Conservation (phyloP, 2,329 filamentous ascomycete genomes). For the Hymenoscyphus repandus region DNA sequence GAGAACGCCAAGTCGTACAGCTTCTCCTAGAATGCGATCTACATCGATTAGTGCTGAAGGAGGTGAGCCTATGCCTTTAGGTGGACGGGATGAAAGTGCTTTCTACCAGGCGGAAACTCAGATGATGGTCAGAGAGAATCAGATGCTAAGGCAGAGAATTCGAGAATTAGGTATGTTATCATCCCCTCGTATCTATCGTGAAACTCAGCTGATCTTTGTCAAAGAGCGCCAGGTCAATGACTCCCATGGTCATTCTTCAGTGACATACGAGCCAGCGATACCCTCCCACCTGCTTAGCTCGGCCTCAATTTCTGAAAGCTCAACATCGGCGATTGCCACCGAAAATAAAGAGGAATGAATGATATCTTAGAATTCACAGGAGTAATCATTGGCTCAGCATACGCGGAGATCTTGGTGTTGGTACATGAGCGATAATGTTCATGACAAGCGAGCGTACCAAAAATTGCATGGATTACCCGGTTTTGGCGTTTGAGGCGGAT, state of each 20-base stretch:
- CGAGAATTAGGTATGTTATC: conserved; percentile 58
- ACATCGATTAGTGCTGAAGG: conserved; percentile 55
- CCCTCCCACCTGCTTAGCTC: conserved; percentile 28
- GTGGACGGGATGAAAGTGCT: conserved; percentile 66
- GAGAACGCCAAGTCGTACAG: conserved; percentile 51
- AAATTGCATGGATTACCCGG: no score
- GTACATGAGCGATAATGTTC: no score
- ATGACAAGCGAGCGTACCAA: no score
- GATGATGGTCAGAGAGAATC: conserved; percentile 71
- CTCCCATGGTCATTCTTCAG: conserved; percentile 24
- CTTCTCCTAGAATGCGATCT: conserved; percentile 50
- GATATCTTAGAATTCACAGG: no score
- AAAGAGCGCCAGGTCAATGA: conserved; percentile 28
- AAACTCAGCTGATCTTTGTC: conserved; percentile 9
- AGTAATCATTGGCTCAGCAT: no score
- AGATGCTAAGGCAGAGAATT: conserved; percentile 73
- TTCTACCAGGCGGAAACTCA: conserved; percentile 82
- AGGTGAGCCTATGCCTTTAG: conserved; percentile 53
- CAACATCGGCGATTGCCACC: no score
- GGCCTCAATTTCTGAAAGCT: conserved; percentile 27
- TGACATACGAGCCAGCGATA: conserved; percentile 29
- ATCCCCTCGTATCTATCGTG: not conserved
- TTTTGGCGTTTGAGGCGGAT: no score
- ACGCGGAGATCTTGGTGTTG: no score
- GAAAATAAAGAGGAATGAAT: no score